A percentile compares a stretch with the other conserved stretches of the same genome.
Conservation (phyloP, 2,329 filamentous ascomycete genomes). For the Cladophialophora psammophila region DNA sequence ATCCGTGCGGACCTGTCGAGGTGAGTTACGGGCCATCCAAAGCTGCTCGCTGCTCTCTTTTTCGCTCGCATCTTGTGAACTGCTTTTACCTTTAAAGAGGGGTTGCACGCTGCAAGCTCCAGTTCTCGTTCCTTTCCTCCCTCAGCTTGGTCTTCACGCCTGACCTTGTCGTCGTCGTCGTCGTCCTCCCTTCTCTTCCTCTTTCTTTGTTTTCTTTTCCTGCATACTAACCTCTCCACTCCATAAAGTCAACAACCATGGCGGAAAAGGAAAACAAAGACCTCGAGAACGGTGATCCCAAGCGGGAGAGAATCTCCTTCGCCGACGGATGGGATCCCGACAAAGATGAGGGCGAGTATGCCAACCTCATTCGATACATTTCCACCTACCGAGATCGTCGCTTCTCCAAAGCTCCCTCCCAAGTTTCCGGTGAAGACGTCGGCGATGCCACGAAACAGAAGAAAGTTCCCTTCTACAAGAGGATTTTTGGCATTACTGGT, state of each 20-base stretch:
- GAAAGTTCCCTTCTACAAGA: slow-evolving; percentile 67
- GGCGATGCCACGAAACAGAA: slow-evolving; percentile 51
- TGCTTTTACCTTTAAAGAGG: slow-evolving; percentile 42
- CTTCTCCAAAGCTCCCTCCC: slow-evolving; percentile 56
- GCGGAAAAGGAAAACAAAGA: slow-evolving; percentile 43
- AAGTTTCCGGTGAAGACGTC: slow-evolving; percentile 49
- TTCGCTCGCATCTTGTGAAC: slow-evolving; percentile 40
- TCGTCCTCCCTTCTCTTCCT: slow-evolving; percentile 35
- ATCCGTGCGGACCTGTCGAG: slow-evolving; percentile 30
- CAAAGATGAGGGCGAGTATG: slow-evolving; percentile 64
- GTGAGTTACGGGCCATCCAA: slow-evolving; percentile 35
- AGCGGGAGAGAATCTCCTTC: slow-evolving; percentile 43
- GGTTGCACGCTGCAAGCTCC: slow-evolving; percentile 39
- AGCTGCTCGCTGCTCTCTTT: slow-evolving; percentile 31
- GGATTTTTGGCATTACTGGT: slow-evolving; percentile 53
- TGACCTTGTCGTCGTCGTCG: slow-evolving; percentile 41
- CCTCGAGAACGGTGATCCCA: slow-evolving; percentile 43
- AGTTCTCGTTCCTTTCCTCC: slow-evolving; percentile 33
- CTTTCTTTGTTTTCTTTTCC: slow-evolving; percentile 38
- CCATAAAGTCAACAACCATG: slow-evolving; percentile 40
- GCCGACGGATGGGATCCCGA: slow-evolving; percentile 43
- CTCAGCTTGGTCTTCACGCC: slow-evolving; percentile 42
- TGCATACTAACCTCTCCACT: slow-evolving; percentile 42
- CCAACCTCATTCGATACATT: slow-evolving; percentile 71
- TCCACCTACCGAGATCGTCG: slow-evolving; percentile 69